Percentiles rank a stretch among this genome's conserved stretches.
These are phyloP conservation scores for Petunia hybrid DNA, from an alignment of 305 asterid genomes.

Conservation along the genomic window DNA sequence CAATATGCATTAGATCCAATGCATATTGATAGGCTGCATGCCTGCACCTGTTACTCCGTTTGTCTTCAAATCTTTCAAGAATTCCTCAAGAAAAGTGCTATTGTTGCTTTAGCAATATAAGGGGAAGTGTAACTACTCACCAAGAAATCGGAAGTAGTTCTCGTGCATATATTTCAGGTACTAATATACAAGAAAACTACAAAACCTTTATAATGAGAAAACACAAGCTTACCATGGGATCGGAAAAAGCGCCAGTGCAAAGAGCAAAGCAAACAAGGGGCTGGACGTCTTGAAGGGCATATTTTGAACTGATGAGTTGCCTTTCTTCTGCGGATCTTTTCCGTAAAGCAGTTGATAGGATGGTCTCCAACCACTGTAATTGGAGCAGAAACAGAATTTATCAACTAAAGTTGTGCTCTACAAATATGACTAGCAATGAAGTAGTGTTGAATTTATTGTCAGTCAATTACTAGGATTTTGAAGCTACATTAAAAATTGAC, in stretches of 20 bases:
- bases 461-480: background rate
- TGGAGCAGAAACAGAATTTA: background rate
- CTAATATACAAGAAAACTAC: background rate
- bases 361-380: slow-evolving; percentile 64
- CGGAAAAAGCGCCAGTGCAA: slow-evolving; percentile 65
- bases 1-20: background rate
- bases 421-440: background rate
- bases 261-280: slow-evolving; percentile 68
- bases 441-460: background rate
- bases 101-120: background rate
- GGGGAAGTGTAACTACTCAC: background rate
- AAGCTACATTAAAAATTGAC: background rate
- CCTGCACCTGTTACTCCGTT: background rate
- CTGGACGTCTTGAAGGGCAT: slow-evolving; percentile 49
- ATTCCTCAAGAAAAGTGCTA: background rate
- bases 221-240: slow-evolving; percentile 54
- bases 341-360: slow-evolving; percentile 62
- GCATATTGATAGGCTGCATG: background rate
- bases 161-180: background rate
- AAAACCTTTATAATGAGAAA: slow-evolving; percentile 4
- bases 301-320: slow-evolving; percentile 52
- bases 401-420: background rate
- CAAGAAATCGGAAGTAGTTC: background rate
- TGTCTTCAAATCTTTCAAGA: background rate
- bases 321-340: slow-evolving; percentile 63